Evolutionary conservation across 2,329 filamentous ascomycete species (phyloP).

Genomic region (Pseudogymnoascus sp.): DNA sequence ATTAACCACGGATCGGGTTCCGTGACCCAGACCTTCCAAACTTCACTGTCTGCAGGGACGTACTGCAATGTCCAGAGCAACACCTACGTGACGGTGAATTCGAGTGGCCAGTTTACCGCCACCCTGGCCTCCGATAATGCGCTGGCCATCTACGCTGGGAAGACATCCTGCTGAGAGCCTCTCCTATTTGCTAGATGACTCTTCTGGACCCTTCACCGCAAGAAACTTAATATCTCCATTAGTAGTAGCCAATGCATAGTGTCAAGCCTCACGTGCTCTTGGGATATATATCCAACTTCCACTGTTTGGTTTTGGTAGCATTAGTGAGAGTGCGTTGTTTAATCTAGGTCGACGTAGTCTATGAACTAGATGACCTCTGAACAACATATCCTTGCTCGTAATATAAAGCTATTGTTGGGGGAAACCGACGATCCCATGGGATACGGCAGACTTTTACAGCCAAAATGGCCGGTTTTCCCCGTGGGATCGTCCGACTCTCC

Average conservation of each 20-base stretch:
- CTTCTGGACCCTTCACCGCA: background rate
- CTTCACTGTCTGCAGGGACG: background rate
- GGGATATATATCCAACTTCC: background rate
- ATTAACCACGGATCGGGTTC: background rate
- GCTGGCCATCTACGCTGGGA: background rate
- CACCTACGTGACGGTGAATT: background rate
- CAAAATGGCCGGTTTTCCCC: too few species aligned
- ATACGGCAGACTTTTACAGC: too few species aligned
- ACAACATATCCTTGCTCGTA: background rate
- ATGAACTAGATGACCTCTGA: background rate
- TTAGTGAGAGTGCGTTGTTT: background rate
- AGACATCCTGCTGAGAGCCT: conserved; percentile 2
- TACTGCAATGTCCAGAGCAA: conserved; percentile 2
- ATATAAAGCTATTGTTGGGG: background rate
- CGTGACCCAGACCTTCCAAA: background rate
- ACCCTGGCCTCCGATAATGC: background rate
- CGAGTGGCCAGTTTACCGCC: background rate
- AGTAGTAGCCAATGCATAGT: background rate
- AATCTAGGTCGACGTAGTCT: background rate
- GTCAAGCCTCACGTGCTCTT: background rate
- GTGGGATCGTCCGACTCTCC: too few species aligned
- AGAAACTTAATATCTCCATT: background rate
- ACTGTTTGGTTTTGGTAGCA: background rate
- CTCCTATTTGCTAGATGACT: background rate
- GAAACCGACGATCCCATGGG: too few species aligned